Base-by-base conservation (phyloP, 495 filamentous ascomycete species). In the Oidiodendron maius region DNA sequence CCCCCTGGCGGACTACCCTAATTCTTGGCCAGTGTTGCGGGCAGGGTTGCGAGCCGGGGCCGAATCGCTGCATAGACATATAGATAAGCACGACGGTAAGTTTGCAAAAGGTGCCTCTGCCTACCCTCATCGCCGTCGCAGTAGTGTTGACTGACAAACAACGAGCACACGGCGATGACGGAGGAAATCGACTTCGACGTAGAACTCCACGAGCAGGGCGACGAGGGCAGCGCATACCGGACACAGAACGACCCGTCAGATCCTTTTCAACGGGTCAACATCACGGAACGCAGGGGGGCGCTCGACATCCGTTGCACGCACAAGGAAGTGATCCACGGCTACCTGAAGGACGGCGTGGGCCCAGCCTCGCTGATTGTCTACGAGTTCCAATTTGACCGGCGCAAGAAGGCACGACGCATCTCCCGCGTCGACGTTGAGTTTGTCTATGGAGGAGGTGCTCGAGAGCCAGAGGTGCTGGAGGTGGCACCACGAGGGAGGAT, bases 171-270 rank as follows among this genome's bases (percentile, higher is more conserved):
- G n/a, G n/a, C n/a, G n/a, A n/a, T n/a, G n/a, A n/a, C n/a, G n/a
- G n/a, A n/a, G n/a, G n/a, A n/a, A n/a, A n/a, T n/a, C n/a, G n/a
- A n/a, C n/a, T n/a, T n/a, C n/a, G n/a, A n/a, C n/a, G n/a, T n/a
- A n/a, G n/a, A n/a, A n/a, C 1, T 40, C 15, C 9, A 40, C 37
- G 37, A 40, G 13, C 37, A 8, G 20, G 20, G 40, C 24, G 1
- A 28, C 23, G 41, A 44, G 10, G 41, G n/a, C 25, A 50, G 51
- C 34, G 37, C 26, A 10, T 62, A 55, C 45, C 60, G 53, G 13
- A 52, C 53, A 16, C 43, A 32, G 34, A 62, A 62, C 26, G 48
- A 62, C 40, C 60, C 57, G 18, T 41, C 39, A 13, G 11, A 13
- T 17, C 39, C 39, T 21, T 21, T n/a, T n/a, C n/a, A n/a, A n/a